phyloP scores from a whole-genome alignment of 2,329 filamentous ascomycete species.

The Stagonosporopsis rhizophila region DNA sequence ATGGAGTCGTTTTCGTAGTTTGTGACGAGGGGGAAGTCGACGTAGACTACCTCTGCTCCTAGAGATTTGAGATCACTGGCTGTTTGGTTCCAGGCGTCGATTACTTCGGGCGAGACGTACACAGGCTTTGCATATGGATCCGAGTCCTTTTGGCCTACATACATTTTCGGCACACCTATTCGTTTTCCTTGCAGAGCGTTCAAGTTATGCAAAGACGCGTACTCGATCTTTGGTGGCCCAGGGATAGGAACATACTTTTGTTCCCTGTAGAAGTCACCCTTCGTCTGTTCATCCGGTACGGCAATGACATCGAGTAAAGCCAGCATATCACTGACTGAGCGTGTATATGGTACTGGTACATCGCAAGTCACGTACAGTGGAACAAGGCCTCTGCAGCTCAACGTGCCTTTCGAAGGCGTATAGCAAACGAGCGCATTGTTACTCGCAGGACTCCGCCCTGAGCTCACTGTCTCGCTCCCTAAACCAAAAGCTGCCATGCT shows the following conservation, averaged over 20 bases:
- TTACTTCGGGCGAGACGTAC: conserved; percentile 48
- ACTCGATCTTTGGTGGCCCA: conserved; percentile 42
- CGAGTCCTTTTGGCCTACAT: conserved; percentile 52
- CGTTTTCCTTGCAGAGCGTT: conserved; percentile 53
- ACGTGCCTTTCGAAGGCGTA: conserved; percentile 61
- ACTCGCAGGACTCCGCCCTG: conserved; percentile 63
- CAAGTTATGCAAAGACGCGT: conserved; percentile 44
- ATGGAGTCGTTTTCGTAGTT: conserved; percentile 54
- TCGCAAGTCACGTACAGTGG: conserved; percentile 65
- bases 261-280: conserved; percentile 63
- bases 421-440: conserved; percentile 65
- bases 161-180: conserved; percentile 61
- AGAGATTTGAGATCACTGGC: conserved; percentile 48
- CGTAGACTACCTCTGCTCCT: conserved; percentile 54
- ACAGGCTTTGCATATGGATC: conserved; percentile 45
- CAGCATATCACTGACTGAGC: conserved; percentile 60
- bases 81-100: conserved; percentile 47
- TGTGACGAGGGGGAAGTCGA: conserved; percentile 56
- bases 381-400: conserved; percentile 62
- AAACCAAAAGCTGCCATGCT: conserved; percentile 62
- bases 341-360: conserved; percentile 61
- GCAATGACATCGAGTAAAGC: conserved; percentile 58
- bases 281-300: conserved; percentile 50
- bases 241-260: conserved; percentile 57
- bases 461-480: conserved; percentile 64